A percentile compares a stretch with the other conserved stretches of the same genome.
Evolutionary conservation across 2,329 filamentous ascomycete species (phyloP).

Genomic region (Neopestalotiopsis sp.): DNA sequence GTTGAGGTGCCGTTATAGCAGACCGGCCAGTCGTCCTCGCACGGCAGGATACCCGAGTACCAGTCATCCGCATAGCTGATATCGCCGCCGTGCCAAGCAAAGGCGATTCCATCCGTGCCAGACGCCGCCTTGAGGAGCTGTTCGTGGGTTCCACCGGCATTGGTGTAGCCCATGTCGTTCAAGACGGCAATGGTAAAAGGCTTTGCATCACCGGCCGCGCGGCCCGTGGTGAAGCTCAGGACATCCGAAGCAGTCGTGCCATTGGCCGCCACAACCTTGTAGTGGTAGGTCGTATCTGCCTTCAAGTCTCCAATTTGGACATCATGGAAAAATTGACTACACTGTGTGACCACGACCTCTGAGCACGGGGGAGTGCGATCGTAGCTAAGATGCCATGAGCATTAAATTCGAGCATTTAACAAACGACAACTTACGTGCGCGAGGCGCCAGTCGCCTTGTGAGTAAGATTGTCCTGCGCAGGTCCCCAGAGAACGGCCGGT

Average conservation of each 20-base stretch:
- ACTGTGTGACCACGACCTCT: constrained; percentile 12
- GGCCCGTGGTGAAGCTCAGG: constrained; percentile 14
- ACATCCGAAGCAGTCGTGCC: constrained; percentile 13
- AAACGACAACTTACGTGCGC: not conserved
- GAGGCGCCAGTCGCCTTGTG: not conserved
- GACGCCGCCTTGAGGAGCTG: constrained; percentile 14
- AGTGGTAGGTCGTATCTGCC: constrained; percentile 11
- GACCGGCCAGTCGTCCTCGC: constrained; percentile 12
- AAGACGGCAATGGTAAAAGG: constrained; percentile 8
- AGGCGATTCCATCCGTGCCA: not conserved
- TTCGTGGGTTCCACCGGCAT: constrained; percentile 8
- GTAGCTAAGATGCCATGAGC: not conserved
- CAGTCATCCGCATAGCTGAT: constrained; percentile 66
- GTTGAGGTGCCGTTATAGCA: constrained; percentile 16
- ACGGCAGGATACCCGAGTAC: constrained; percentile 43
- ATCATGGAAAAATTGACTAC: constrained; percentile 13
- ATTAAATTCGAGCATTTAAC: too few relatives aligned
- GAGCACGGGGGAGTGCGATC: constrained; percentile 12
- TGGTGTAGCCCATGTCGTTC: constrained; percentile 14
- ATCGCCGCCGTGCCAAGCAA: constrained; percentile 56
- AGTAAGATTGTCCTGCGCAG: not conserved
- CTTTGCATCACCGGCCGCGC: constrained; percentile 8
- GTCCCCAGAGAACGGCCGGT: not conserved
- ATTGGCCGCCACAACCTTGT: constrained; percentile 12
- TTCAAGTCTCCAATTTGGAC: not conserved